phyloP scores from a whole-genome alignment of 257 asterid species.

The Solanum peruvianum region DNA sequence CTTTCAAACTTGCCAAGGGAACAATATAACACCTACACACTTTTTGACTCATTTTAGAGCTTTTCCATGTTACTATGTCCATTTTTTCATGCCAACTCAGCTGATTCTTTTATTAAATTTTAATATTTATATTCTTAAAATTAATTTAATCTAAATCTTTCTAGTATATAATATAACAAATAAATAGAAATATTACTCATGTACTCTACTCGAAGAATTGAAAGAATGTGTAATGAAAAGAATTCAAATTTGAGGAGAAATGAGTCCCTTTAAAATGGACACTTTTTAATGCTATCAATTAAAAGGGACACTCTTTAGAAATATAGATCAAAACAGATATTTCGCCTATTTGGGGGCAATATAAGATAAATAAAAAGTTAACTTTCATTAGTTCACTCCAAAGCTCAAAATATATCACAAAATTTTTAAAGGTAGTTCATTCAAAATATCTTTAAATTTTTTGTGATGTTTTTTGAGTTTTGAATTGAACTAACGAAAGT shows the following conservation, averaged over 20 bases:
- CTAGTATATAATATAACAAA: not conserved
- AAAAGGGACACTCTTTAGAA: not conserved
- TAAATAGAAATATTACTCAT: not conserved
- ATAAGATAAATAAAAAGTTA: not conserved
- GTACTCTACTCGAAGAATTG: not conserved
- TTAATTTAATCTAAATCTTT: not conserved
- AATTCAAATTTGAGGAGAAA: not conserved
- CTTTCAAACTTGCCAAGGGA: not conserved
- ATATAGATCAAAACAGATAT: too few species aligned
- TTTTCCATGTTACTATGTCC: not conserved
- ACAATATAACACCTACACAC: not conserved
- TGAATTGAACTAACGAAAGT: too few species aligned
- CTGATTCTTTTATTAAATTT: not conserved
- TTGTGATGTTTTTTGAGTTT: too few species aligned
- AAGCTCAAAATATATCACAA: too few species aligned
- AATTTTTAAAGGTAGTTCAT: too few species aligned
- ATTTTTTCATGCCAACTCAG: not conserved
- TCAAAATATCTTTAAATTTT: too few species aligned
- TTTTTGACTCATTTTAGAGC: not conserved
- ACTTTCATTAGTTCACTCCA: not conserved
- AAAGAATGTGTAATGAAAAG: not conserved
- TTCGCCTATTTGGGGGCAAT: not conserved
- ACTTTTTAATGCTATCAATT: rapidly evolving
- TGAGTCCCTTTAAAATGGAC: not conserved
- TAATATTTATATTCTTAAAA: too few species aligned